Percentiles rank a stretch among this genome's conserved stretches.
Evolutionary conservation across 106 monocot genomes (phyloP).

Genomic region (Dioscorea alata): DNA sequence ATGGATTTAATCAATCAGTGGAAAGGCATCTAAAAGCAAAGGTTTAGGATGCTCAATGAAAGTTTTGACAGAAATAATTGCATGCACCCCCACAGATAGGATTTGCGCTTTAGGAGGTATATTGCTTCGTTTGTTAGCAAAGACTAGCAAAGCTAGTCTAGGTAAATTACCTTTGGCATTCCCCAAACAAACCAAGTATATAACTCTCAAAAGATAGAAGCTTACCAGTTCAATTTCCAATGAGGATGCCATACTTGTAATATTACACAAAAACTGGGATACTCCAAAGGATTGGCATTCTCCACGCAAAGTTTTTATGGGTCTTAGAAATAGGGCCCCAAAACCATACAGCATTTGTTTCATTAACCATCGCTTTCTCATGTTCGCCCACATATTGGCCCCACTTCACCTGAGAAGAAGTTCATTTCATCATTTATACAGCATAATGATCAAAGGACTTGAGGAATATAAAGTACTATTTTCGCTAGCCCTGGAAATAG

Average conservation of each 20-base stretch:
- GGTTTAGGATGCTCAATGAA: background rate
- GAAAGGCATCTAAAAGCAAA: background rate
- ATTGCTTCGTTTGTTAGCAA: too few relatives aligned
- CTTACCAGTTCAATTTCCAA: slow-evolving; percentile 83
- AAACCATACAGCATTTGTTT: slow-evolving; percentile 56
- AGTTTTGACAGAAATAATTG: background rate
- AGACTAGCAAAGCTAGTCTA: too few relatives aligned
- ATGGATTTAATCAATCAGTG: too few relatives aligned
- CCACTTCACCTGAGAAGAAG: slow-evolving; percentile 28
- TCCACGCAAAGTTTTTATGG: slow-evolving; percentile 48
- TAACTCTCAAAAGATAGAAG: background rate
- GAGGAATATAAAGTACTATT: too few relatives aligned
- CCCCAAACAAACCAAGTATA: background rate
- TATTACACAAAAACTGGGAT: slow-evolving; percentile 48
- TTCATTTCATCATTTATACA: too few relatives aligned
- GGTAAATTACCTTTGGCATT: too few relatives aligned
- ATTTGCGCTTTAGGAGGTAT: too few relatives aligned
- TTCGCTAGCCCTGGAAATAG: too few relatives aligned
- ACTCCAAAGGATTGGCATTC: slow-evolving; percentile 35
- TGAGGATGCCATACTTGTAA: slow-evolving; percentile 46
- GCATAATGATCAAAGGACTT: too few relatives aligned
- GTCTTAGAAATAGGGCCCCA: slow-evolving; percentile 40
- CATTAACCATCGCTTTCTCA: slow-evolving; percentile 47
- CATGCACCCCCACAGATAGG: background rate
- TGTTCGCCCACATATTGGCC: slow-evolving; percentile 32